Percentiles rank a stretch among this genome's conserved stretches.
phyloP scores from a whole-genome alignment of 441 rosid species.

The Metrosideros polymorpha region DNA sequence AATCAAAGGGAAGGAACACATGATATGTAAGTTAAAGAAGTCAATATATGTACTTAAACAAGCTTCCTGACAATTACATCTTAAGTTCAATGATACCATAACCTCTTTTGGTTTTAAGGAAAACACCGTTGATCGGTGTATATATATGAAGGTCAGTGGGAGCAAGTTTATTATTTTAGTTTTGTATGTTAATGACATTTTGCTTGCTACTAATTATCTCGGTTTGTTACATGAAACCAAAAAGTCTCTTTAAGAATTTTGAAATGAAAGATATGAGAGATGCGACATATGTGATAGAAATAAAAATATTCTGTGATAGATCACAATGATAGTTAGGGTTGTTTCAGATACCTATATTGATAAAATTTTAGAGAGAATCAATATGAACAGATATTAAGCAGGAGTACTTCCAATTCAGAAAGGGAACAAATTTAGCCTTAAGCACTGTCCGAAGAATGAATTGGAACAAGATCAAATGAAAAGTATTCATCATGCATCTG shows the following conservation, averaged over 20 bases:
- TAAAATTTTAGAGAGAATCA: neutral
- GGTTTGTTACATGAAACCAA: neutral
- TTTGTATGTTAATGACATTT: neutral
- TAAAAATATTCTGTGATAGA: neutral
- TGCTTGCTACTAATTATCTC: neutral
- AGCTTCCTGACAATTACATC: no score
- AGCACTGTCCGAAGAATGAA: neutral
- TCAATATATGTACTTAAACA: no score
- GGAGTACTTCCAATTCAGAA: rapidly evolving
- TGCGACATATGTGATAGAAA: neutral
- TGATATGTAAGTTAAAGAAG: no score
- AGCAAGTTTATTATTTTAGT: neutral
- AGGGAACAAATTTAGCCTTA: rapidly evolving
- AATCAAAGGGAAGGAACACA: no score
- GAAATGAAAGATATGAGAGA: neutral
- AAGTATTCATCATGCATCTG: rapidly evolving
- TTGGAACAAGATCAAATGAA: neutral
- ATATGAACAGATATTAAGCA: neutral
- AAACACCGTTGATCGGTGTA: no score
- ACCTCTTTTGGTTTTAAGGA: no score
- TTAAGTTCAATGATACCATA: no score
- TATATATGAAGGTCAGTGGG: no score
- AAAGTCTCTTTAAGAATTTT: neutral
- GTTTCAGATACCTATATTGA: neutral
- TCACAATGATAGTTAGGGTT: neutral